phyloP scores from a whole-genome alignment of 108 stramenopile genomes.

The Nannochloropsis oceanica region DNA sequence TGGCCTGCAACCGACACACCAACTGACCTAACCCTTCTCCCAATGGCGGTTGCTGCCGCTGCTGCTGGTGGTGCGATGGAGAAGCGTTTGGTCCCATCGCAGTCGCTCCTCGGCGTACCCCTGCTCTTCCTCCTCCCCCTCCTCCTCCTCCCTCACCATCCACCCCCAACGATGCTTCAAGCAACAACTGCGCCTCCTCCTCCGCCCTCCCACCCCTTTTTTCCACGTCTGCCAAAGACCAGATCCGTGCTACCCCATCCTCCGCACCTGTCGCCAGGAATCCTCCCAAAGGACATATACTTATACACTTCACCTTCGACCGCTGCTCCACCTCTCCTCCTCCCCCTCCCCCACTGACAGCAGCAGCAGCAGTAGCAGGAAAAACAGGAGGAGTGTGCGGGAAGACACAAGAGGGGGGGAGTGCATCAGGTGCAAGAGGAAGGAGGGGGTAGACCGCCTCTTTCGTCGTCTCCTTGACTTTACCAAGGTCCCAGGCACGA shows the following conservation, averaged over 20 bases:
- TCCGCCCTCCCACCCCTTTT: not conserved
- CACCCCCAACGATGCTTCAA: not conserved
- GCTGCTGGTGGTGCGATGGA: not conserved
- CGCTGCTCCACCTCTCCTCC: constrained; percentile 43
- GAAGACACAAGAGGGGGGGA: constrained; percentile 37
- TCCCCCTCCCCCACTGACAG: constrained; percentile 14
- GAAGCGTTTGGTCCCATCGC: not conserved
- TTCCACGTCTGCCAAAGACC: constrained; percentile 7
- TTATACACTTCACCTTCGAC: constrained; percentile 67
- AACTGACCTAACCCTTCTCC: not conserved
- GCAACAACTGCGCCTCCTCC: not conserved
- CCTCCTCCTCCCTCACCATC: not conserved
- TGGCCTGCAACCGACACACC: not conserved
- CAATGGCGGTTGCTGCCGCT: not conserved
- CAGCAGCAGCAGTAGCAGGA: too few relatives aligned
- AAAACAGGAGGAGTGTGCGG: constrained; percentile 19
- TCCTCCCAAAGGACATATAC: constrained; percentile 55
- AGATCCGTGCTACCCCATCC: constrained; percentile 66
- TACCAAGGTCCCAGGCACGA: constrained; percentile 41
- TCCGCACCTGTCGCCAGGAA: constrained; percentile 70
- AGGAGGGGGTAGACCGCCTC: constrained; percentile 26
- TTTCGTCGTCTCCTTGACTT: constrained; percentile 51
- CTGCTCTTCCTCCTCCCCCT: not conserved
- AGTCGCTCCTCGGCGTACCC: not conserved
- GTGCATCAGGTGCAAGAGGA: not conserved